Evolutionary conservation across 2,329 filamentous ascomycete genomes (phyloP).

Genomic region (Drechslerella dactyloides): DNA sequence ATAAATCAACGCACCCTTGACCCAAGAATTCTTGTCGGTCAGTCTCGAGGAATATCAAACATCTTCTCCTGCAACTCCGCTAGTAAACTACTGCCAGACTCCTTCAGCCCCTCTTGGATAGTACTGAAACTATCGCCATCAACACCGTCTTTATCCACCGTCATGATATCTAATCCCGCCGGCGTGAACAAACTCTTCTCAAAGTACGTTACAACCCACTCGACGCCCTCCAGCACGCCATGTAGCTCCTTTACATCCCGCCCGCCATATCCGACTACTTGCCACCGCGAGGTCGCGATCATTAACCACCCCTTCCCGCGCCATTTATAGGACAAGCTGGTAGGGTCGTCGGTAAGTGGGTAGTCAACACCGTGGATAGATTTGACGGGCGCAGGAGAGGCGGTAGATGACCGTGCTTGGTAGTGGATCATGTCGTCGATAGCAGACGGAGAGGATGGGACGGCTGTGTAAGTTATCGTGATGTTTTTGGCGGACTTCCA

Average conservation of each 20-base stretch:
- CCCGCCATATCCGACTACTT: constrained; percentile 78
- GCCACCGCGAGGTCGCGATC: constrained; percentile 78
- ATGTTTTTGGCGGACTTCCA: constrained; percentile 83
- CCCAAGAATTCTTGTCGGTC: background rate
- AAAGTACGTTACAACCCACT: constrained; percentile 85
- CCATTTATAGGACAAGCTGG: constrained; percentile 71
- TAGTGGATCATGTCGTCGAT: constrained; percentile 77
- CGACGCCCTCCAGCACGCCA: constrained; percentile 56
- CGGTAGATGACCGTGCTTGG: constrained; percentile 55
- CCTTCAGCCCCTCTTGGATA: constrained; percentile 65
- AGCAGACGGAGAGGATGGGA: constrained; percentile 57
- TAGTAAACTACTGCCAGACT: constrained; percentile 62
- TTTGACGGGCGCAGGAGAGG: constrained; percentile 16
- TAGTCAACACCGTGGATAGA: constrained; percentile 55
- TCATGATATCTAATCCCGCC: constrained; percentile 80
- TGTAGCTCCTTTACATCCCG: constrained; percentile 58
- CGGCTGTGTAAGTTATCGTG: constrained; percentile 73
- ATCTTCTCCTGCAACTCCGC: constrained; percentile 63
- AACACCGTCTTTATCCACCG: constrained; percentile 68
- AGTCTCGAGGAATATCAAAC: constrained; percentile 58
- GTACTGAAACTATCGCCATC: constrained; percentile 64
- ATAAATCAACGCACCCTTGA: no score
- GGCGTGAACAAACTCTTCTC: constrained; percentile 82
- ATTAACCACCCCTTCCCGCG: constrained; percentile 75
- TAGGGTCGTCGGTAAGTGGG: constrained; percentile 56